phyloP scores from a whole-genome alignment of 257 asterid species.

The Agastache rugosa region DNA sequence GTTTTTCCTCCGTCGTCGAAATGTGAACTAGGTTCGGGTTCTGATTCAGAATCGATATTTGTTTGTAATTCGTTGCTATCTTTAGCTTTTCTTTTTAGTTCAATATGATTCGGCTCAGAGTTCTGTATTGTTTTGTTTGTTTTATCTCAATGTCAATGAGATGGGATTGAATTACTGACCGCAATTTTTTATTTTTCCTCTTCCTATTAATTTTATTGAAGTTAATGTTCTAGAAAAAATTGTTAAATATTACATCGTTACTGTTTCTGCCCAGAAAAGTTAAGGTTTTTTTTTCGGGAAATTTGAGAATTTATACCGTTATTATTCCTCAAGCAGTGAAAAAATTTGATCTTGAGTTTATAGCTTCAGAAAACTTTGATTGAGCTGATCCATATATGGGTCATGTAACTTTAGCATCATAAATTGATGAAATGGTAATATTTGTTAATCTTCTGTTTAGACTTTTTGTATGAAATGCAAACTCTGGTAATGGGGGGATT shows the following conservation, averaged over 20 bases:
- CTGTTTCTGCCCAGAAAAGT: slow-evolving; percentile 30
- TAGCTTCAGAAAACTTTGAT: slow-evolving; percentile 27
- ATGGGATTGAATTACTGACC: slow-evolving; percentile 38
- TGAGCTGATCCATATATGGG: slow-evolving; percentile 43
- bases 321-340: not conserved
- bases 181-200: not conserved
- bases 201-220: not conserved
- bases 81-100: slow-evolving; percentile 32
- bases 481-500: slow-evolving; percentile 5
- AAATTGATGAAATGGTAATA: not conserved
- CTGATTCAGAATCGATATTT: slow-evolving; percentile 32
- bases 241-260: not conserved
- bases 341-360: slow-evolving; percentile 25
- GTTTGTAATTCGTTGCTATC: not conserved
- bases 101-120: slow-evolving; percentile 31
- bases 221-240: not conserved
- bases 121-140: not conserved
- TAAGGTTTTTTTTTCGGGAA: slow-evolving; percentile 37
- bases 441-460: slow-evolving; percentile 13
- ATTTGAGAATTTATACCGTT: slow-evolving; percentile 10
- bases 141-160: slow-evolving; percentile 4
- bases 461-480: slow-evolving; percentile 4
- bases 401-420: slow-evolving; percentile 12
- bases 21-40: slow-evolving; percentile 45
- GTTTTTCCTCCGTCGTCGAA: slow-evolving; percentile 28